Conservation (phyloP, 2,329 filamentous ascomycete species). For the Cyphellophora attinorum region DNA sequence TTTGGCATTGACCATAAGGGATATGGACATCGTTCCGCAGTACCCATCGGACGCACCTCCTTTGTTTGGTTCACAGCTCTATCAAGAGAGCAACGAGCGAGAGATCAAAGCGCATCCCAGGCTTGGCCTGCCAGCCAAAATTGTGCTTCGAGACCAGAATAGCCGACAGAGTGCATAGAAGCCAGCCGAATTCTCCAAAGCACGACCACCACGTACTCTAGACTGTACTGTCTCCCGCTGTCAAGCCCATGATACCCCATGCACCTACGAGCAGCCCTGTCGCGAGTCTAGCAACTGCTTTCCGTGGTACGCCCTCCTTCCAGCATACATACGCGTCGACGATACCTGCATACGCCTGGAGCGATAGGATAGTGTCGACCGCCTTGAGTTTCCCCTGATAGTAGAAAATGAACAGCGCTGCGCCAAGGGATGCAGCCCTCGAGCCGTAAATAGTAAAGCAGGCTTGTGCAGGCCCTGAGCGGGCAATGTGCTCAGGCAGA, state of each 20-base stretch:
- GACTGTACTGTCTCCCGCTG: no score
- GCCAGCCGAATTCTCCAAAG: no score
- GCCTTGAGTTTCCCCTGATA: constrained; percentile 16
- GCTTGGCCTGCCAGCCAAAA: constrained; percentile 26
- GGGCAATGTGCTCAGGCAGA: constrained; percentile 2
- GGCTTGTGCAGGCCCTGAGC: background rate
- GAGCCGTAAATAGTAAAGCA: constrained; percentile 1
- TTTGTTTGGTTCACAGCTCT: constrained; percentile 2
- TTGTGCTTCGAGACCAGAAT: no score
- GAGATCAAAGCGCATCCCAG: constrained; percentile 4
- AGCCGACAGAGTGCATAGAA: no score
- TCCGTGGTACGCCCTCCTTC: constrained; percentile 16
- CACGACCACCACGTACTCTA: no score
- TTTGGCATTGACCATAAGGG: constrained; percentile 38
- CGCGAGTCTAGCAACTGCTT: constrained; percentile 14
- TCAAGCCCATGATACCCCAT: no score
- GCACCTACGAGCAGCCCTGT: no score
- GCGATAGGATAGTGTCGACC: constrained; percentile 17
- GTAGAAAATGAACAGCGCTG: constrained; percentile 12
- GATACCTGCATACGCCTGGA: constrained; percentile 13
- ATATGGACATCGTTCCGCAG: constrained; percentile 37
- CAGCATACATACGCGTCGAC: constrained; percentile 18
- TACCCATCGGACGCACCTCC: constrained; percentile 22
- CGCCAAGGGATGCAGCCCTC: background rate
- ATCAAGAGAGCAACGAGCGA: background rate